Conservation (phyloP, 345 rosid genomes). For the Citrus inodora region DNA sequence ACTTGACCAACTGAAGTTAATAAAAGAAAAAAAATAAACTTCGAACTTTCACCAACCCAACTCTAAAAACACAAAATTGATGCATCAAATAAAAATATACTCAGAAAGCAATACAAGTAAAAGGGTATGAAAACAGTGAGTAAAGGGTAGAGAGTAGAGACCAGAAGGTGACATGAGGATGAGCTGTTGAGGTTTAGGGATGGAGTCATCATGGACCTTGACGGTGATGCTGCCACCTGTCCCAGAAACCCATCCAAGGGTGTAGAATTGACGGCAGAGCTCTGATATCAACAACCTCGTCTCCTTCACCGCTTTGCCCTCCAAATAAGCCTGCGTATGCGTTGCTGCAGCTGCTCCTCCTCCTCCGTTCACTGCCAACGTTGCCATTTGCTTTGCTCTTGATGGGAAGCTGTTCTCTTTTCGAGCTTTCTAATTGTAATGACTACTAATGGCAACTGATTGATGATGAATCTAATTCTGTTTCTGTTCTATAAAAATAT, state of each 20-base stretch:
- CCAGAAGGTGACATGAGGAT: constrained; percentile 98
- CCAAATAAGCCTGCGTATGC: constrained; percentile 67
- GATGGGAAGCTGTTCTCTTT: neutral
- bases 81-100: neutral
- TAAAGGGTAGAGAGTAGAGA: constrained; percentile 6
- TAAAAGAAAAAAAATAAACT: neutral
- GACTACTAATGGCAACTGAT: neutral
- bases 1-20: neutral
- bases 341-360: constrained; percentile 35
- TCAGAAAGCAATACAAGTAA: neutral
- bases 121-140: neutral
- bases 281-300: constrained; percentile 59
- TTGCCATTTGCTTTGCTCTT: neutral
- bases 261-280: constrained; percentile 85
- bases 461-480: neutral
- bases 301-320: constrained; percentile 59
- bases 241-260: constrained; percentile 92
- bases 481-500: neutral
- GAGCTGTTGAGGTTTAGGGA: constrained; percentile 70
- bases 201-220: constrained; percentile 73
- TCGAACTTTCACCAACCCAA: neutral
- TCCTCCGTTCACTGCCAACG: constrained; percentile 28
- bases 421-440: neutral
- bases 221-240: constrained; percentile 93
- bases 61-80: neutral